Evolutionary conservation across 495 filamentous ascomycete genomes (phyloP).

Genomic region (Penicillium pulvis): DNA sequence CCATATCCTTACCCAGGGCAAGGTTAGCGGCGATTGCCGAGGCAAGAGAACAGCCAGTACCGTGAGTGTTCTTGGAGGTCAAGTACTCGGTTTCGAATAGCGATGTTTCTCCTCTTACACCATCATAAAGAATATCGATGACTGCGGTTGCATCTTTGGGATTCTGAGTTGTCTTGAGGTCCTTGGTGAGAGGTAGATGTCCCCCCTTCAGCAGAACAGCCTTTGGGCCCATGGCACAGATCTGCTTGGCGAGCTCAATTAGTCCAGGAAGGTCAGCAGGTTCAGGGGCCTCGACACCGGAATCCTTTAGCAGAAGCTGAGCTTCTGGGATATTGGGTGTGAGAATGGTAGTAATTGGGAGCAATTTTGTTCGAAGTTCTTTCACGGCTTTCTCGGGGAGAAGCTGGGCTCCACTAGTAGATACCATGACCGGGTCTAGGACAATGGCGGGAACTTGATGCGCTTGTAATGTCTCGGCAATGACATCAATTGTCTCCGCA

Average conservation of each 20-base stretch:
- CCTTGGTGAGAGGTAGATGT: slow-evolving; percentile 75
- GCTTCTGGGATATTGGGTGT: slow-evolving; percentile 96
- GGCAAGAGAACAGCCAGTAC: slow-evolving; percentile 92
- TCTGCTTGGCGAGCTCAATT: slow-evolving; percentile 63
- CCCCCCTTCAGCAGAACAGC: slow-evolving; percentile 91
- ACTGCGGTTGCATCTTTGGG: slow-evolving; percentile 63
- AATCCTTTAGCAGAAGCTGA: slow-evolving; percentile 64
- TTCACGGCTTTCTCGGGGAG: slow-evolving; percentile 69
- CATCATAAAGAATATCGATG: slow-evolving; percentile 73
- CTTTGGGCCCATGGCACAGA: slow-evolving; percentile 69
- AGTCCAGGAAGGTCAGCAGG: slow-evolving; percentile 61
- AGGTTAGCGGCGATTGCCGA: slow-evolving; percentile 91
- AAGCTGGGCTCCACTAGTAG: slow-evolving; percentile 78
- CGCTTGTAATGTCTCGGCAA: slow-evolving; percentile 65
- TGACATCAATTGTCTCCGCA: slow-evolving; percentile 70
- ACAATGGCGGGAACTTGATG: slow-evolving; percentile 66
- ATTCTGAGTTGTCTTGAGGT: slow-evolving; percentile 51
- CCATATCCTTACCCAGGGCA: slow-evolving; percentile 62
- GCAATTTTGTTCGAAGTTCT: slow-evolving; percentile 62
- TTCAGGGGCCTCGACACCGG: slow-evolving; percentile 50
- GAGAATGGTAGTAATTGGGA: slow-evolving; percentile 77
- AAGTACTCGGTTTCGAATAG: slow-evolving; percentile 70
- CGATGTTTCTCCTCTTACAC: slow-evolving; percentile 40
- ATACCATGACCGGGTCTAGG: slow-evolving; percentile 93
- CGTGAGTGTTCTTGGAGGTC: slow-evolving; percentile 81